phyloP scores from a whole-genome alignment of 306 rosid genomes.

The Senna siamea region DNA sequence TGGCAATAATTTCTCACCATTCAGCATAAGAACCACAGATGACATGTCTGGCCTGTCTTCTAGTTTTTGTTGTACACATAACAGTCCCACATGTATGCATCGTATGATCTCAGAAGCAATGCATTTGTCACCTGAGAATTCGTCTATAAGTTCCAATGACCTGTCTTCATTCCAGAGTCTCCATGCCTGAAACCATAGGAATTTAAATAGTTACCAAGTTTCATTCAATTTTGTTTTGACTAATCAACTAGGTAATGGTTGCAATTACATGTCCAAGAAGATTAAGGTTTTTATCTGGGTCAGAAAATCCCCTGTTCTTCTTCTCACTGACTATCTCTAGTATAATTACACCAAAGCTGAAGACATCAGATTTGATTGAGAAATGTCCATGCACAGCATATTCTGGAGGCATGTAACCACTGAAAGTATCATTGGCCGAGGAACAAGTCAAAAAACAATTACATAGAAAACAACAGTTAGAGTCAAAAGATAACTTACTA shows the following conservation, averaged over 20 bases:
- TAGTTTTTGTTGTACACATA: slow-evolving; percentile 5
- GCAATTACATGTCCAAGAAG: slow-evolving; percentile 36
- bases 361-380: background rate
- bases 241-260: background rate
- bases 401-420: slow-evolving; percentile 1
- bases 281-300: slow-evolving; percentile 4
- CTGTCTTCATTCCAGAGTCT: slow-evolving; percentile 13
- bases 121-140: background rate
- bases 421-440: background rate
- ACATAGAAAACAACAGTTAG: background rate
- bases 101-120: background rate
- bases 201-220: background rate
- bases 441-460: background rate
- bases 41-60: slow-evolving; percentile 7
- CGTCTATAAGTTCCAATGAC: background rate
- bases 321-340: background rate
- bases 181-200: slow-evolving; percentile 24
- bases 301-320: background rate
- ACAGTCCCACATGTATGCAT: slow-evolving; percentile 29
- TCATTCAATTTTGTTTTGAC: background rate
- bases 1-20: slow-evolving; percentile 25
- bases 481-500: background rate
- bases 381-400: background rate
- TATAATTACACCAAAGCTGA: background rate
- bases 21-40: slow-evolving; percentile 7